Evolutionary conservation across 176 grass and related monocot species (phyloP), one percentile per base, ranked within the genome.

Genomic region (Leersia perrieri): DNA sequence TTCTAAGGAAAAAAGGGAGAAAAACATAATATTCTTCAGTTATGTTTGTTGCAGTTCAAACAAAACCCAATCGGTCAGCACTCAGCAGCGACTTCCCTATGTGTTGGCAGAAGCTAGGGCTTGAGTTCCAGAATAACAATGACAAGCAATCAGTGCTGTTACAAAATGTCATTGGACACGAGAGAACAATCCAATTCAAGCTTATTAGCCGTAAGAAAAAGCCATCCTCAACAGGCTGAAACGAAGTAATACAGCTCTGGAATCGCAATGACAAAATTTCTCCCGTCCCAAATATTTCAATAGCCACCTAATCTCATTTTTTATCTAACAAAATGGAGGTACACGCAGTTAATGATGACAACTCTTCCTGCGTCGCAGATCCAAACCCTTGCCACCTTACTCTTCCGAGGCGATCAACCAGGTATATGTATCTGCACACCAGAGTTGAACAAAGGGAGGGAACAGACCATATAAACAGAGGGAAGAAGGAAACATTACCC

Each of bases 381-480:
- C 92, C 95, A 89, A 90, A 97, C 53, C 92, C 95, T 87, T 92
- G 92, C 95, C 95, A 97, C 76, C 95, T 94, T 84, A 97, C 92
- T 79, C 92, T 87, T 33, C 92, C 95, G 16, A 85, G 32, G 28
- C 77, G 63, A 75, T 97, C 95, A 63, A 97, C 64, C 12, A 97
- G 86, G 82, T 92, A 97, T 75, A 92, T 86, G 80, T 97, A 97
- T 49, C 95, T 97, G 80, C 72, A 78, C 14, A 72, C n/a, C 62
- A 65, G 71, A 76, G 5, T 66, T 65, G 64, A 70, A 35, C 71
- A 23, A 57, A 57, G 51, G 51, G 51, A 23, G 9, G 22, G 20
- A 23, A 57, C 47, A 51, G 12, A 57, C 1, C 22, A 53, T 71
- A 20, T 66, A n/a, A 42, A 11, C 27, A 58, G 66, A 60, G 41